Percentiles rank a stretch among this genome's conserved stretches.
These are phyloP conservation scores for Bryoglossum gracile DNA, from an alignment of 495 filamentous ascomycete genomes.

Conservation along the genomic window DNA sequence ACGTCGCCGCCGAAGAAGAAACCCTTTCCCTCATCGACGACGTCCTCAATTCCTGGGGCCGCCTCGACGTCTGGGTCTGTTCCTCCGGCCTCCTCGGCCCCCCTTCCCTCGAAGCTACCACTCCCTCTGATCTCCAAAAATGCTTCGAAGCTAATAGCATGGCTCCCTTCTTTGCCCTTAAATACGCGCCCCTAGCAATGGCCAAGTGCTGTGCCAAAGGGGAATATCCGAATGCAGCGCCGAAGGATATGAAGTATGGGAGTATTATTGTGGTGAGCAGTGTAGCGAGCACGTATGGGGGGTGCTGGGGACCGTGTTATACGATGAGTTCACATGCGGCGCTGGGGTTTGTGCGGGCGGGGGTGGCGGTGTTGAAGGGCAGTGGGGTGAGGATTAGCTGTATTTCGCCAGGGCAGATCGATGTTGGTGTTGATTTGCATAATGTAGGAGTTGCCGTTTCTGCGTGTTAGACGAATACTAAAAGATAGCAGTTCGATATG, in stretches of 20 bases:
- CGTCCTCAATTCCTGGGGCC: conserved; percentile 49
- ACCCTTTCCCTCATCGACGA: conserved; percentile 55
- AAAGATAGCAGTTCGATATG: conserved; percentile 38
- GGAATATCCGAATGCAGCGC: conserved; percentile 52
- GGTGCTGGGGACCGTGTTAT: conserved; percentile 49
- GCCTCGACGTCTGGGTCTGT: conserved; percentile 54
- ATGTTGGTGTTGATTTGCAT: conserved; percentile 48
- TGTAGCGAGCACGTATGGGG: conserved; percentile 50
- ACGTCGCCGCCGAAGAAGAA: conserved; percentile 47
- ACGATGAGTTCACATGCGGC: conserved; percentile 54
- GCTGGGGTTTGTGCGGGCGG: conserved; percentile 49
- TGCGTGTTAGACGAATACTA: too few relatives aligned
- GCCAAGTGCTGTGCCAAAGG: conserved; percentile 43
- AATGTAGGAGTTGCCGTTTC: conserved; percentile 32
- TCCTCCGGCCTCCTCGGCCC: conserved; percentile 49
- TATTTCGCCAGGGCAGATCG: conserved; percentile 51
- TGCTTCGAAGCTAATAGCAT: conserved; percentile 51
- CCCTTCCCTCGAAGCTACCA: conserved; percentile 46
- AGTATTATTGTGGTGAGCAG: conserved; percentile 50
- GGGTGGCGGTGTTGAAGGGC: conserved; percentile 49
- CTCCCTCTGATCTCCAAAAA: conserved; percentile 43
- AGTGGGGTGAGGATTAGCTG: conserved; percentile 52
- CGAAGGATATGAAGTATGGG: conserved; percentile 49
- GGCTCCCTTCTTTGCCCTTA: conserved; percentile 55
- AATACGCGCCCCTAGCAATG: conserved; percentile 57